These are phyloP conservation scores for Rhypophila decipiens DNA, from an alignment of 495 filamentous ascomycete genomes.

Conservation along the genomic window DNA sequence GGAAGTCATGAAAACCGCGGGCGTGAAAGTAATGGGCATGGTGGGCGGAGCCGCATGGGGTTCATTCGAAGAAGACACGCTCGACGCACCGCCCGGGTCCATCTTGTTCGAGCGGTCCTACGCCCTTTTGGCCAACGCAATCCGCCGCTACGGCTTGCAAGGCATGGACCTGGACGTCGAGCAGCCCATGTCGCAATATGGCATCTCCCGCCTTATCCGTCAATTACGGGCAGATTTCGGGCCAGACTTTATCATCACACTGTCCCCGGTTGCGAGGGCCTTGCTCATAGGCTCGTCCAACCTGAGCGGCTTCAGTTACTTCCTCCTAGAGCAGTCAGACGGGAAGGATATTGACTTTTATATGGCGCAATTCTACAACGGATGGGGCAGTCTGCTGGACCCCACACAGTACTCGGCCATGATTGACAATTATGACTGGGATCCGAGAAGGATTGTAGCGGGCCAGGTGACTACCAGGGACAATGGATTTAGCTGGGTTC, in stretches of 20 bases:
- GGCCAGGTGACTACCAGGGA: slow-evolving; percentile 66
- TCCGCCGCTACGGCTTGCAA: slow-evolving; percentile 52
- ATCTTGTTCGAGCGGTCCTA: slow-evolving; percentile 66
- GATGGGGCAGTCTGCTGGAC: slow-evolving; percentile 60
- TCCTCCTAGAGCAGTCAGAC: slow-evolving; percentile 44
- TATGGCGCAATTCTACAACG: slow-evolving; percentile 80
- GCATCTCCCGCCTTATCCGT: slow-evolving; percentile 66
- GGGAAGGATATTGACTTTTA: slow-evolving; percentile 59
- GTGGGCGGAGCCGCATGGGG: slow-evolving; percentile 73
- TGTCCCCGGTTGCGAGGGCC: slow-evolving; percentile 73
- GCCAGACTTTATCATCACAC: slow-evolving; percentile 61
- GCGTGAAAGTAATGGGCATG: slow-evolving; percentile 74
- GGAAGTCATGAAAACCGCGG: slow-evolving; percentile 47
- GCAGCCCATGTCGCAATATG: slow-evolving; percentile 62
- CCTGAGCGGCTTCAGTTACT: slow-evolving; percentile 72
- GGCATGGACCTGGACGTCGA: slow-evolving; percentile 84
- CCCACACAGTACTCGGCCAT: slow-evolving; percentile 58
- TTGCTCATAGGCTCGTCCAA: slow-evolving; percentile 52
- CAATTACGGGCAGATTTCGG: slow-evolving; percentile 68
- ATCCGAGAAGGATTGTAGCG: slow-evolving; percentile 58
- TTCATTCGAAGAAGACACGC: slow-evolving; percentile 45
- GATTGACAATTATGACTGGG: slow-evolving; percentile 53
- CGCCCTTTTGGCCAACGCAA: slow-evolving; percentile 51
- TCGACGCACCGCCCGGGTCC: slow-evolving; percentile 47
- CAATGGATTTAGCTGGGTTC: slow-evolving; percentile 51